Conservation (phyloP, 768 basidiomycete species). For the Leccinum longicurvipes region DNA sequence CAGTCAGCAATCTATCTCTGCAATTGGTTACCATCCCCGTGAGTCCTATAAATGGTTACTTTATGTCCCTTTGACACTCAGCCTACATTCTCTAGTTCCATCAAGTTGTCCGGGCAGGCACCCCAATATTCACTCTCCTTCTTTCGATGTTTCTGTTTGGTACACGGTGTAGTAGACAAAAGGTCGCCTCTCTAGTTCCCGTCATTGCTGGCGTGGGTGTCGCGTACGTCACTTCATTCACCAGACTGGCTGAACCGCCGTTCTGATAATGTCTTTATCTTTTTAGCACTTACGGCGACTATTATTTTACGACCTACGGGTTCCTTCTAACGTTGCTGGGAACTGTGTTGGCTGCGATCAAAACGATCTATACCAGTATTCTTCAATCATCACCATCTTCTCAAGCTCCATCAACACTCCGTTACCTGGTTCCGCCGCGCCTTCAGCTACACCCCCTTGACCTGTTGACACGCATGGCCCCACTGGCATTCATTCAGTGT, state of each 20-base stretch:
- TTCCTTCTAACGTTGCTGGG: slow-evolving; percentile 87
- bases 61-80: neutral
- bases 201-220: slow-evolving; percentile 90
- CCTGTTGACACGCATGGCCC: slow-evolving; percentile 85
- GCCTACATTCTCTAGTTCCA: slow-evolving; percentile 66
- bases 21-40: slow-evolving; percentile 89
- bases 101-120: slow-evolving; percentile 90
- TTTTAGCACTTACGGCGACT: slow-evolving; percentile 88
- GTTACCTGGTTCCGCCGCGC: slow-evolving; percentile 30
- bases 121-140: slow-evolving; percentile 88
- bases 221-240: slow-evolving; percentile 48
- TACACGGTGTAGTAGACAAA: slow-evolving; percentile 53
- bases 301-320: slow-evolving; percentile 84
- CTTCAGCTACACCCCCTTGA: slow-evolving; percentile 72
- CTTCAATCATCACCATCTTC: slow-evolving; percentile 49
- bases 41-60: slow-evolving; percentile 29
- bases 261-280: neutral
- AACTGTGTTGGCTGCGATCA: slow-evolving; percentile 87
- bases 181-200: slow-evolving; percentile 72
- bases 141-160: slow-evolving; percentile 71
- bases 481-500: slow-evolving; percentile 88
- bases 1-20: slow-evolving; percentile 88
- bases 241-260: neutral
- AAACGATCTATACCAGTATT: slow-evolving; percentile 88
- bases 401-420: slow-evolving; percentile 14